Conservation (phyloP, 192 early-diverging fungal species). For the Backusella morwellensis region DNA sequence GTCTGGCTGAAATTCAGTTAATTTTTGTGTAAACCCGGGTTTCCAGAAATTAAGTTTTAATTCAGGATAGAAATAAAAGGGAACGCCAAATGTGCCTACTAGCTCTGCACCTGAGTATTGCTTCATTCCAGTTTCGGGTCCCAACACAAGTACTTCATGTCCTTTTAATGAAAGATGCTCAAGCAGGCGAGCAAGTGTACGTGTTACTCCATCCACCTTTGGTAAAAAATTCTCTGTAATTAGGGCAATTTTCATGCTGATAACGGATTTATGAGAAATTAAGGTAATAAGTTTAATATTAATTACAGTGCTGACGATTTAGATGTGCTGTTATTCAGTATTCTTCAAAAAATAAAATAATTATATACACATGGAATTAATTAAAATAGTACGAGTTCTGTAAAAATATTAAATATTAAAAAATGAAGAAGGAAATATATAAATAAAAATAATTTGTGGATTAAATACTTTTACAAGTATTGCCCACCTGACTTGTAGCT, state of each 20-base stretch:
- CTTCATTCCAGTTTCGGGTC: conserved; percentile 32
- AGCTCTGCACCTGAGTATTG: conserved; percentile 27
- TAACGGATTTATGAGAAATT: neutral
- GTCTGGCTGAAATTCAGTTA: conserved; percentile 29
- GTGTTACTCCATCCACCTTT: conserved; percentile 38
- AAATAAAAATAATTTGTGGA: neutral
- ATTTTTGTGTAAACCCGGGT: conserved; percentile 21
- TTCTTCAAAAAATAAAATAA: neutral
- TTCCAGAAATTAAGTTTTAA: conserved; percentile 36
- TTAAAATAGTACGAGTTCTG: neutral
- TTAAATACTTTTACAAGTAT: neutral
- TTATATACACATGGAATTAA: neutral
- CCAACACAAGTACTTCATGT: conserved; percentile 30
- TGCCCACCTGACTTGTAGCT: neutral
- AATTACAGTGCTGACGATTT: neutral
- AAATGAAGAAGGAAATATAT: neutral
- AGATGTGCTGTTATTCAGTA: neutral
- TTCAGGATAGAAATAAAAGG: conserved; percentile 32
- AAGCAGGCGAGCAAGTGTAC: conserved; percentile 24
- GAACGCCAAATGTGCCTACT: conserved; percentile 30
- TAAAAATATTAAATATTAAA: neutral
- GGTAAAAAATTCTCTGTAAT: conserved; percentile 37
- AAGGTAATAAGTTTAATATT: neutral
- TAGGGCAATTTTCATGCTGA: conserved; percentile 31
- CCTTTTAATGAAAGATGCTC: conserved; percentile 29